Evolutionary conservation across 1,284 basidiomycete genomes (phyloP).

Genomic region (Uromyces viciae-fabae): DNA sequence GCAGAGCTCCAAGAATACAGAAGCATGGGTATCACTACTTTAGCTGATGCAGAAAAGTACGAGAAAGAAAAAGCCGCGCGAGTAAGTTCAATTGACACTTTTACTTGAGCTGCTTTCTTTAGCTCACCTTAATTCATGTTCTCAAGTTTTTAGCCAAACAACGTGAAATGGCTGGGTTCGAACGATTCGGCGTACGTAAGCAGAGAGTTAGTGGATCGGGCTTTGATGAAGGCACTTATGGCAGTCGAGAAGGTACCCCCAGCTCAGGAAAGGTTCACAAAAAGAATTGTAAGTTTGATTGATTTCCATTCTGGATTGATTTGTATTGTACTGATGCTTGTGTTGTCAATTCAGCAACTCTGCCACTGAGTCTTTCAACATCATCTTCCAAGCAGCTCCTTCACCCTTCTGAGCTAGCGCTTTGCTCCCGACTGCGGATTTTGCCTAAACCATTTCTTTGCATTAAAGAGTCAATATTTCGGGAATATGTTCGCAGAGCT

Average conservation of each 20-base stretch:
- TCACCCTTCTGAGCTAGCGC: conserved; percentile 73
- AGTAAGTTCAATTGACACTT: conserved; percentile 58
- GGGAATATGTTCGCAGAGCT: conserved; percentile 72
- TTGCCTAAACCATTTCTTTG: conserved; percentile 85
- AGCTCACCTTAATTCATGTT: conserved; percentile 47
- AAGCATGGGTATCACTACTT: conserved; percentile 71
- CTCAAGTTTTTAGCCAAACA: conserved; percentile 14
- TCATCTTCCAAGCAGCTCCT: conserved; percentile 67
- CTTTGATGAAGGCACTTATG: not conserved
- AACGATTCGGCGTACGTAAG: conserved; percentile 54
- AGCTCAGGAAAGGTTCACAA: conserved; percentile 43
- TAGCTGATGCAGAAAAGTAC: conserved; percentile 83
- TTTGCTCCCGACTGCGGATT: conserved; percentile 83
- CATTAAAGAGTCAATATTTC: conserved; percentile 84
- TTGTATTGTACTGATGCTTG: not conserved
- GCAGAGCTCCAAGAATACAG: conserved; percentile 83
- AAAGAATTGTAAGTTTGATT: conserved; percentile 14
- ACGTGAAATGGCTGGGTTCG: conserved; percentile 20
- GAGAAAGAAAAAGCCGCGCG: conserved; percentile 70
- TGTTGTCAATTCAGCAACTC: conserved; percentile 8
- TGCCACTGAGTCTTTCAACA: conserved; percentile 50
- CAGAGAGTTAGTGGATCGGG: conserved; percentile 36
- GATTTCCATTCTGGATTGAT: not conserved
- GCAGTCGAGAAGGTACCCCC: conserved; percentile 36
- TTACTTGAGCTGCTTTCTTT: conserved; percentile 46